Evolutionary conservation across 2,329 filamentous ascomycete species (phyloP).

Genomic region (Monilinia vaccinii-corymbosi): DNA sequence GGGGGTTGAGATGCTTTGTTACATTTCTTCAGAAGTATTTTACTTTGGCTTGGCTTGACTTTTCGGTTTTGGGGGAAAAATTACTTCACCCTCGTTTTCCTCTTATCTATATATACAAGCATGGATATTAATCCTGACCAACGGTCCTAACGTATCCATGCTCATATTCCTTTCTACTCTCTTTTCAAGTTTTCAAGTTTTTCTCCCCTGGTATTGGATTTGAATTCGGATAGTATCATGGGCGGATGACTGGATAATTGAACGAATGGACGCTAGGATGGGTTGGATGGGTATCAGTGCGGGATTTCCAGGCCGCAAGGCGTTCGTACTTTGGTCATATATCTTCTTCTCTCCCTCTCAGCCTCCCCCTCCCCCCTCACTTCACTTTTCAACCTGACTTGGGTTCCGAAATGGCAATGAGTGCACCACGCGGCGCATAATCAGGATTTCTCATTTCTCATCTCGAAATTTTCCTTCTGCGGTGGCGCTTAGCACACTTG

Average conservation of each 20-base stretch:
- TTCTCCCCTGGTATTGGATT: neutral
- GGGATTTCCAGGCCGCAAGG: neutral
- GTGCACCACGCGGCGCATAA: neutral
- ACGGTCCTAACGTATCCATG: neutral
- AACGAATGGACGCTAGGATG: neutral
- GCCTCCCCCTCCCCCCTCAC: neutral
- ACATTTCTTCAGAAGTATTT: neutral
- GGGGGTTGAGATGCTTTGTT: neutral
- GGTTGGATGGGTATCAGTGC: neutral
- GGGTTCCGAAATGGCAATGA: neutral
- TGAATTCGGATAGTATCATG: neutral
- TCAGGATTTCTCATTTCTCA: neutral
- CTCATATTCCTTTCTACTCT: neutral
- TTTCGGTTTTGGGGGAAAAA: too few species aligned
- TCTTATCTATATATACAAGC: neutral
- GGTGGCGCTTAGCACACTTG: neutral
- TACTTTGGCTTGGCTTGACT: neutral
- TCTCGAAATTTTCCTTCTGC: neutral
- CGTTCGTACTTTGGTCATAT: neutral
- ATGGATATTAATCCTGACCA: neutral
- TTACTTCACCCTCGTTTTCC: neutral
- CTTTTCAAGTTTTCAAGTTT: neutral
- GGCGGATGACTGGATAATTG: neutral
- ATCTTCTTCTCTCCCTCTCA: neutral
- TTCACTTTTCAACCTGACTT: neutral